Base-by-base conservation (phyloP, 805 yeast genomes). In the Yamadazyma insecticola region DNA sequence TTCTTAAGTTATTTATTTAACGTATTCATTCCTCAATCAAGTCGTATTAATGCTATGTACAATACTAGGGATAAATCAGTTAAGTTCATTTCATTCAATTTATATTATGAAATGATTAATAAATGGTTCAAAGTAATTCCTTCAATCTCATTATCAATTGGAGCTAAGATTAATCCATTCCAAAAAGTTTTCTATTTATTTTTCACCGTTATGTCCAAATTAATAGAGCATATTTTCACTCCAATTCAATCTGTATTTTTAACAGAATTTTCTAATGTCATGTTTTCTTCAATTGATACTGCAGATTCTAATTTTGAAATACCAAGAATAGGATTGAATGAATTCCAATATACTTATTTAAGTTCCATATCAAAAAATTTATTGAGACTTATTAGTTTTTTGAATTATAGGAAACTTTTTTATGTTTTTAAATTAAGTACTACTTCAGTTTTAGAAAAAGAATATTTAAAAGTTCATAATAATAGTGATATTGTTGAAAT, bases 61-160 rank as follows among this genome's bases (percentile, higher is more conserved):
- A 55, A 49, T 28, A 35, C 40, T 13, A 35, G 34, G 11, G 28
- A 34, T 15, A 53, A 49, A 26, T 15, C 44, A 33, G 39, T 58
- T 8, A 37, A 45, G 14, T 57, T 43, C 30, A 44, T 48, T 4
- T 55, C 66, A 10, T 53, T 57, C 5, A 44, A 51, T 6, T 37
- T 60, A 13, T 33, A 60, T 6, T 65, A 57, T 41, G 54, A 63
- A 16, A 32, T 64, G 29, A 26, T 58, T 13, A 53, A 47, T n/a
- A 48, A 50, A 18, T 65, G 69, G 67, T 55, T 57, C 33, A 53
- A 45, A 20, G 45, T 54, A 28, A 48, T 52, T 29, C 67, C 69
- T 2, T 53, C 59, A 22, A 58, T 58, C 15, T 48, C 53, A 8
- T 34, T 50, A 30, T 45, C 63, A 6, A 37, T 55, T 33, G 58